Evolutionary conservation across 257 asterid species (phyloP).

Genomic region (Oldenlandia corymbosa): DNA sequence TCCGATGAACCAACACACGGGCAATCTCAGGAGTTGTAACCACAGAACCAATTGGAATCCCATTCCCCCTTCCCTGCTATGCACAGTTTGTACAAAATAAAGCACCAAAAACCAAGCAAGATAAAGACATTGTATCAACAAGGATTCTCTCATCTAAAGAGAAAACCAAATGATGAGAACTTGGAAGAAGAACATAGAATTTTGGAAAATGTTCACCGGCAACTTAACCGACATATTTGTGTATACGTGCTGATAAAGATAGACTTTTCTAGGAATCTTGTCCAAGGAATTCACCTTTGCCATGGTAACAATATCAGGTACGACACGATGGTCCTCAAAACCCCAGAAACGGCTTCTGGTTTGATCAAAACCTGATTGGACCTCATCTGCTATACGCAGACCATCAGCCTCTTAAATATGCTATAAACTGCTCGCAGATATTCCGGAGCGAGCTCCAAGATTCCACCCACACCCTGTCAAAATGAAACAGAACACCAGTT

Average conservation of each 20-base stretch:
- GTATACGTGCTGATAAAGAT: neutral
- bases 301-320: constrained; percentile 96
- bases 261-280: neutral
- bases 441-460: constrained; percentile 94
- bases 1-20: constrained; percentile 50
- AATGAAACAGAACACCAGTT: constrained; percentile 12
- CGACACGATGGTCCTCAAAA: constrained; percentile 81
- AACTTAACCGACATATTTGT: neutral
- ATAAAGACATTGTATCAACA: neutral
- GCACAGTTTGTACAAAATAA: neutral
- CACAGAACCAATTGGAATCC: constrained; percentile 92
- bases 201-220: neutral
- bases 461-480: constrained; percentile 90
- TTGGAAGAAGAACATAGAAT: neutral
- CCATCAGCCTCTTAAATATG: constrained; percentile 77
- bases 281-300: constrained; percentile 67
- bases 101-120: too few relatives aligned
- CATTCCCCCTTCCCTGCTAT: constrained; percentile 87
- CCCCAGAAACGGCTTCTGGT: constrained; percentile 96
- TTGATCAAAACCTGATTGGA: constrained; percentile 89
- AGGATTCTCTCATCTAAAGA: neutral
- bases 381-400: constrained; percentile 94
- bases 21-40: constrained; percentile 87
- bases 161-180: neutral
- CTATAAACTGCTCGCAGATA: constrained; percentile 75